phyloP scores from a whole-genome alignment of 805 yeast genomes.

The Kuraishia molischiana region DNA sequence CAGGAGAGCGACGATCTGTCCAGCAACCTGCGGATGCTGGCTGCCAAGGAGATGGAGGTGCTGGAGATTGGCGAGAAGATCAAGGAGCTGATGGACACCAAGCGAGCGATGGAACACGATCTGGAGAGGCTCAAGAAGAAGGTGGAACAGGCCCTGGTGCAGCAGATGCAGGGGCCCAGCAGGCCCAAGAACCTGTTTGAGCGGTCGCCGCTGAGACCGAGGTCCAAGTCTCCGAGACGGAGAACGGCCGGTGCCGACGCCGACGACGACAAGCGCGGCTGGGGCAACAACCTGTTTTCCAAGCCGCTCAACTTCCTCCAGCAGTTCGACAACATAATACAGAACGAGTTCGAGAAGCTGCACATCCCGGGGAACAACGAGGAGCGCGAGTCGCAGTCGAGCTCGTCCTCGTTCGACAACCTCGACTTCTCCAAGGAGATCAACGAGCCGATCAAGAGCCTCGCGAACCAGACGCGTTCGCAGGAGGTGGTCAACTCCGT shows the following conservation, averaged over 20 bases:
- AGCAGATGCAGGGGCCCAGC: conserved; percentile 20
- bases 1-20: conserved; percentile 27
- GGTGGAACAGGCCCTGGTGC: conserved; percentile 35
- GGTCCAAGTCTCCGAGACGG: background rate
- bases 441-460: conserved; percentile 13
- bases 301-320: conserved; percentile 55
- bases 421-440: conserved; percentile 11
- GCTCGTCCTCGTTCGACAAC: conserved; percentile 9
- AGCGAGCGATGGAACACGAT: conserved; percentile 35
- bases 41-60: conserved; percentile 59
- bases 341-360: conserved; percentile 52
- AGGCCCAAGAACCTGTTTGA: background rate
- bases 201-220: background rate
- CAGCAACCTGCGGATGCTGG: conserved; percentile 48
- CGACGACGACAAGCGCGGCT: conserved; percentile 12
- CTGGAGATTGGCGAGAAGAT: conserved; percentile 54
- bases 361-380: conserved; percentile 22
- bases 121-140: conserved; percentile 37
- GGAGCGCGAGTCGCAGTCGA: conserved; percentile 6
- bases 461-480: conserved; percentile 9
- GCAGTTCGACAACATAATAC: conserved; percentile 58
- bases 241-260: conserved; percentile 13
- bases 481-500: conserved; percentile 26
- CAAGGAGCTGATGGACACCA: conserved; percentile 28
- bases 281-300: conserved; percentile 17